Percentiles rank a stretch among this genome's conserved stretches.
These are phyloP conservation scores for Elasticomyces elasticus DNA, from an alignment of 495 filamentous ascomycete species.

Conservation along the genomic window DNA sequence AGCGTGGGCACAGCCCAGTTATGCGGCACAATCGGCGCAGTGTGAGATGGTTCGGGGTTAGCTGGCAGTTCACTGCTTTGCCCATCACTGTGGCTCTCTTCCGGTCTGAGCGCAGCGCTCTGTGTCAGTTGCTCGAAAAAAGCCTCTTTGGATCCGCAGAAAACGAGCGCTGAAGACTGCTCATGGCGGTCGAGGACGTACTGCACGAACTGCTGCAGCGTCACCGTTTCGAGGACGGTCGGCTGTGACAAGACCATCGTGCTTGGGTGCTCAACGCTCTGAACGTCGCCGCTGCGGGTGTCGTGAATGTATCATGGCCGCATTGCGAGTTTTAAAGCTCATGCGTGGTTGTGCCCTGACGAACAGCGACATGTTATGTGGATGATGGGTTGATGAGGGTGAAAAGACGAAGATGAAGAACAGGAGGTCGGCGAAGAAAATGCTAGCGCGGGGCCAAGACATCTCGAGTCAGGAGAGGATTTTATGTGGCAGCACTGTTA, in stretches of 20 bases:
- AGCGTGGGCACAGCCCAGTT: constrained; percentile 49
- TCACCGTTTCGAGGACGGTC: constrained; percentile 40
- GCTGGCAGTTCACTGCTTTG: constrained; percentile 9
- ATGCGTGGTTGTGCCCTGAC: no score
- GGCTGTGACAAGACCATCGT: constrained; percentile 23
- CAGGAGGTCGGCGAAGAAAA: neutral
- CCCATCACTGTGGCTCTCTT: no score
- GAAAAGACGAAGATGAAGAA: no score
- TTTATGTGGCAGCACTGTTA: neutral
- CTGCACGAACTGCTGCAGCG: constrained; percentile 51
- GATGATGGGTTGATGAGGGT: no score
- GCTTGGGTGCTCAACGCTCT: neutral
- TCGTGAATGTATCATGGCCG: no score
- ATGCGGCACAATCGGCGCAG: neutral
- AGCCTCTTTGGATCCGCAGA: constrained; percentile 55
- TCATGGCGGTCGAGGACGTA: constrained; percentile 49
- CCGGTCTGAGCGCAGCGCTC: constrained; percentile 9
- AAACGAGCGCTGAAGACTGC: constrained; percentile 50
- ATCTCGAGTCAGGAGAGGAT: neutral
- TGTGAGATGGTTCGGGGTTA: neutral
- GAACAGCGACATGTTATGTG: no score
- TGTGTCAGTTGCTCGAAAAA: constrained; percentile 47
- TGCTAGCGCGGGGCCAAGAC: neutral
- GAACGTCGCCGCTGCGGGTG: neutral
- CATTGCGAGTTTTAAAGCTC: no score